Percentiles rank a stretch among this genome's conserved stretches.
Conservation (phyloP, 169 alveolate species). For the Amoebophrya sp. region DNA sequence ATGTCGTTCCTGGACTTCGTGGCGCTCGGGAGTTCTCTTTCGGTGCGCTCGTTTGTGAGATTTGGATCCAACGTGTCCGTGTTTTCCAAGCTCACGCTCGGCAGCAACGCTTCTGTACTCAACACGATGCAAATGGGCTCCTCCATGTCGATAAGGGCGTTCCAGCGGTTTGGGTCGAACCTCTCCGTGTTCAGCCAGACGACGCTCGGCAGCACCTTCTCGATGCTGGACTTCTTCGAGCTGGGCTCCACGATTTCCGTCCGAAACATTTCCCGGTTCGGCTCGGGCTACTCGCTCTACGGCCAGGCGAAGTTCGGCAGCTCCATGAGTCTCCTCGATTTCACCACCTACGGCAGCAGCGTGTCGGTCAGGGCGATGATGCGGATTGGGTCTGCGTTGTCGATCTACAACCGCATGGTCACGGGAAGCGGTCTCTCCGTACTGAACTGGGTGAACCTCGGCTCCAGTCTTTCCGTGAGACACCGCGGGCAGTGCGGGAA, state of each 20-base stretch:
- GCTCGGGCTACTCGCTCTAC: background rate
- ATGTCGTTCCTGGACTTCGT: background rate
- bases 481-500: background rate
- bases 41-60: background rate
- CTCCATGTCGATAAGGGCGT: background rate
- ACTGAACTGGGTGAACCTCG: background rate
- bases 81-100: background rate
- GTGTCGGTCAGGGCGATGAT: background rate
- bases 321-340: background rate
- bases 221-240: background rate
- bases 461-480: background rate
- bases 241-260: background rate
- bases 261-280: conserved; percentile 2
- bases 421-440: background rate
- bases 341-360: background rate
- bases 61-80: background rate
- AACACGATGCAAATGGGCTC: background rate
- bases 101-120: background rate
- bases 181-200: background rate
- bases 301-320: background rate
- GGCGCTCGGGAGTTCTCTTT: background rate
- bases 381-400: background rate
- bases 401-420: background rate
- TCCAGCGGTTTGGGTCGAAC: background rate
- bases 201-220: background rate